Evolutionary conservation across 2,329 filamentous ascomycete species (phyloP).

Genomic region (Cladophialophora yegresii): DNA sequence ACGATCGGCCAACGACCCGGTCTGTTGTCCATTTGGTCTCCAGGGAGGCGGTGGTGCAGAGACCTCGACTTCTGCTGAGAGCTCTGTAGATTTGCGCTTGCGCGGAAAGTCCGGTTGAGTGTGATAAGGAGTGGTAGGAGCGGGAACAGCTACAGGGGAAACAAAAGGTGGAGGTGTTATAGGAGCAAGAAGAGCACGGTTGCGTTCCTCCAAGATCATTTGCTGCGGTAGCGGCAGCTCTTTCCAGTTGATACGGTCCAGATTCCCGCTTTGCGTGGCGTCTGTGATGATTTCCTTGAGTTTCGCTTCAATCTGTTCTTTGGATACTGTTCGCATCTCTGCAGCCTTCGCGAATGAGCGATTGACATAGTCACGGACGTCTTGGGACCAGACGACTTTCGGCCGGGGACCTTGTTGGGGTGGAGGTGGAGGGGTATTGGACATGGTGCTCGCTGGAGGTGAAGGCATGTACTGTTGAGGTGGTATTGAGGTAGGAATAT

Average conservation of each 20-base stretch:
- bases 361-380: slow-evolving; percentile 86
- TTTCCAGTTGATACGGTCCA: slow-evolving; percentile 80
- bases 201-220: slow-evolving; percentile 72
- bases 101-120: slow-evolving; percentile 51
- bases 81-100: slow-evolving; percentile 80
- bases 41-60: slow-evolving; percentile 63
- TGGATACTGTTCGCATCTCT: slow-evolving; percentile 62
- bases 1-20: slow-evolving; percentile 66
- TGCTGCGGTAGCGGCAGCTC: slow-evolving; percentile 80
- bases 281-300: slow-evolving; percentile 82
- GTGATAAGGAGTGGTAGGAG: slow-evolving; percentile 32
- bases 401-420: slow-evolving; percentile 50
- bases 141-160: slow-evolving; percentile 28
- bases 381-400: slow-evolving; percentile 75
- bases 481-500: slow-evolving; percentile 35
- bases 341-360: slow-evolving; percentile 80
- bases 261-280: slow-evolving; percentile 71
- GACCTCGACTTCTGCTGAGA: slow-evolving; percentile 57
- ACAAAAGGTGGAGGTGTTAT: slow-evolving; percentile 32
- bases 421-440: slow-evolving; percentile 38
- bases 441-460: slow-evolving; percentile 33
- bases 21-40: slow-evolving; percentile 68
- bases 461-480: slow-evolving; percentile 38
- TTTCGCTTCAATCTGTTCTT: slow-evolving; percentile 76
- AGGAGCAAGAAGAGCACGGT: slow-evolving; percentile 37